Evolutionary conservation across 495 filamentous ascomycete species (phyloP).

Genomic region (Xylaria cubensis): DNA sequence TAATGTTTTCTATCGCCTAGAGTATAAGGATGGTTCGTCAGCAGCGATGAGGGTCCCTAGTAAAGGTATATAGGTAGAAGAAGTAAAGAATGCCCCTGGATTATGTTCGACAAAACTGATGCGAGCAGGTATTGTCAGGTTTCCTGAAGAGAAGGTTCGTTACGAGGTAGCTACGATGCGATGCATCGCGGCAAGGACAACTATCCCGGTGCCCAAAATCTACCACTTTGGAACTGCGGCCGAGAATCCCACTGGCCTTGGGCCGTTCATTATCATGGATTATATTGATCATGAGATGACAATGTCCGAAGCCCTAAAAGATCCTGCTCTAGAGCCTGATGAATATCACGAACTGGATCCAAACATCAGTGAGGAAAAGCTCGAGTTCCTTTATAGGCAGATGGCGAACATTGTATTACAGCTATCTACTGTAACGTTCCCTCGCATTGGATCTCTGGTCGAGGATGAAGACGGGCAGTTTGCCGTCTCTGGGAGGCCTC

Average conservation of each 20-base stretch:
- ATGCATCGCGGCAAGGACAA: constrained; percentile 47
- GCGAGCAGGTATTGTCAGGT: constrained; percentile 27
- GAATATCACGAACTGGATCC: constrained; percentile 30
- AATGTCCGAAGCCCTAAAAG: background rate
- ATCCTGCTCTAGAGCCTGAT: background rate
- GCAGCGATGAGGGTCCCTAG: constrained; percentile 28
- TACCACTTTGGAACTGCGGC: constrained; percentile 42
- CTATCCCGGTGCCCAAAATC: constrained; percentile 49
- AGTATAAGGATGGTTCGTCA: constrained; percentile 38
- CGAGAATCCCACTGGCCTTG: constrained; percentile 41
- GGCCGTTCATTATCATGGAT: constrained; percentile 58
- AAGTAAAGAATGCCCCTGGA: background rate
- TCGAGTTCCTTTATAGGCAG: constrained; percentile 23
- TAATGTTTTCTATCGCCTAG: constrained; percentile 36
- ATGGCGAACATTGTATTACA: constrained; percentile 45
- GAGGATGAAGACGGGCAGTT: constrained; percentile 25
- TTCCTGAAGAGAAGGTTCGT: constrained; percentile 47
- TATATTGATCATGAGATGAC: constrained; percentile 28
- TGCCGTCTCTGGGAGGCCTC: constrained; percentile 31
- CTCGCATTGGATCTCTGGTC: constrained; percentile 48
- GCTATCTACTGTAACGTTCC: constrained; percentile 39
- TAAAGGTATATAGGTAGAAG: constrained; percentile 12
- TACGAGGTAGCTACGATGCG: constrained; percentile 54
- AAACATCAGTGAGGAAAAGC: background rate
- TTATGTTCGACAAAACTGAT: background rate